These are phyloP conservation scores for Auriculariales sp. DNA, from an alignment of 768 basidiomycete genomes.

Conservation along the genomic window DNA sequence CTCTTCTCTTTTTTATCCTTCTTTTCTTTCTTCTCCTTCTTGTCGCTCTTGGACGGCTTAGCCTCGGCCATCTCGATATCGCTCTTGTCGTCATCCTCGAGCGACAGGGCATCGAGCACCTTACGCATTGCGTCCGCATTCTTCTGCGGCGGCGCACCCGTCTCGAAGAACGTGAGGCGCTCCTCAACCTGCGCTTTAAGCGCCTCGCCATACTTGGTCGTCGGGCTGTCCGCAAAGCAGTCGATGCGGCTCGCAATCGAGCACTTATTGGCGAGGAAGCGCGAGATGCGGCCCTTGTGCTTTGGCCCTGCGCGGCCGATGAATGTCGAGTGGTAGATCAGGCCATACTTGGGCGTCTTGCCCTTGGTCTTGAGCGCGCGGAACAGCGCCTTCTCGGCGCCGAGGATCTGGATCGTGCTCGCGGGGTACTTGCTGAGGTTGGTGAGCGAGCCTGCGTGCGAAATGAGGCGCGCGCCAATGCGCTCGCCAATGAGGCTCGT, in stretches of 20 bases:
- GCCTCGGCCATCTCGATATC: conserved; percentile 33
- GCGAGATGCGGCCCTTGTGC: conserved; percentile 93
- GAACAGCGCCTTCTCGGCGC: conserved; percentile 97
- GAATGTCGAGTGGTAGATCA: conserved; percentile 94
- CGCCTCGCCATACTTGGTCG: conserved; percentile 89
- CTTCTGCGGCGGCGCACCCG: conserved; percentile 76
- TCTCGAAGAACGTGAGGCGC: conserved; percentile 87
- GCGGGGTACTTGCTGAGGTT: conserved; percentile 98
- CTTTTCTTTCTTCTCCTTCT: conserved; percentile 34
- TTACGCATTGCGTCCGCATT: conserved; percentile 86
- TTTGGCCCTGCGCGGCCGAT: conserved; percentile 90
- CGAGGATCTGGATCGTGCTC: conserved; percentile 93
- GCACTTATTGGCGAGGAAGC: conserved; percentile 98
- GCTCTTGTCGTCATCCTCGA: conserved; percentile 31
- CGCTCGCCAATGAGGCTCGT: conserved; percentile 85
- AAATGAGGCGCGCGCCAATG: conserved; percentile 84
- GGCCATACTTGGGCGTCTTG: conserved; percentile 97
- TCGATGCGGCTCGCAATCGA: conserved; percentile 96
- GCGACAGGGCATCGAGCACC: conserved; percentile 64
- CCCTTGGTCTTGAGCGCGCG: conserved; percentile 96
- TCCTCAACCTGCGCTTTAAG: conserved; percentile 91
- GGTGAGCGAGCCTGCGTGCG: conserved; percentile 90
- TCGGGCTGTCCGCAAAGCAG: conserved; percentile 79
- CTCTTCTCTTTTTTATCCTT: conserved; percentile 20
- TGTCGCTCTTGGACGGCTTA: conserved; percentile 16